Evolutionary conservation across 257 asterid species (phyloP).

Genomic region (Solanum rostratum): DNA sequence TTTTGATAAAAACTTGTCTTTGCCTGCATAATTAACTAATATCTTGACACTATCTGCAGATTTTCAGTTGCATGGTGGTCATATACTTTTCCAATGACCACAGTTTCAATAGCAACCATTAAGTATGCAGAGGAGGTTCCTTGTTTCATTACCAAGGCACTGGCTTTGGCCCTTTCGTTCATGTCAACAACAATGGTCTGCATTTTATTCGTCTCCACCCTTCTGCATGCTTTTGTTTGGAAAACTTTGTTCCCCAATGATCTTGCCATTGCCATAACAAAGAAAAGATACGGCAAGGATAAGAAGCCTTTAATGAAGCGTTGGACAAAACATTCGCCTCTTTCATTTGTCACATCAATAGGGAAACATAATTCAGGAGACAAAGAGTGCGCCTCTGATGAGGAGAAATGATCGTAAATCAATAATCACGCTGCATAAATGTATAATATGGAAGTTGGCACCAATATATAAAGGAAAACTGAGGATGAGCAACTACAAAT

Average conservation of each 20-base stretch:
- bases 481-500: background rate
- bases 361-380: conserved; percentile 32
- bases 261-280: conserved; percentile 84
- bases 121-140: conserved; percentile 82
- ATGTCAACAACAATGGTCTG: conserved; percentile 78
- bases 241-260: conserved; percentile 76
- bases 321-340: conserved; percentile 65
- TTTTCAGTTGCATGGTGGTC: conserved; percentile 99
- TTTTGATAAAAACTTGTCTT: background rate
- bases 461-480: background rate
- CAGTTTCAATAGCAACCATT: conserved; percentile 82
- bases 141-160: conserved; percentile 32
- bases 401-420: conserved; percentile 10
- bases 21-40: background rate
- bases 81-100: conserved; percentile 93
- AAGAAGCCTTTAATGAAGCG: conserved; percentile 49
- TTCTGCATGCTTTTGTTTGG: conserved; percentile 81
- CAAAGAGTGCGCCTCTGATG: conserved; percentile 19
- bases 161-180: conserved; percentile 57
- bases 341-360: conserved; percentile 32
- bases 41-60: conserved; percentile 23
- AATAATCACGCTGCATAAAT: background rate
- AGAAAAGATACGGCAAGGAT: conserved; percentile 34
- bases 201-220: conserved; percentile 52
- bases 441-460: background rate